Percentiles rank a stretch among this genome's conserved stretches.
Evolutionary conservation across 2,329 filamentous ascomycete species (phyloP).

Genomic region (Aspergillus terreus): DNA sequence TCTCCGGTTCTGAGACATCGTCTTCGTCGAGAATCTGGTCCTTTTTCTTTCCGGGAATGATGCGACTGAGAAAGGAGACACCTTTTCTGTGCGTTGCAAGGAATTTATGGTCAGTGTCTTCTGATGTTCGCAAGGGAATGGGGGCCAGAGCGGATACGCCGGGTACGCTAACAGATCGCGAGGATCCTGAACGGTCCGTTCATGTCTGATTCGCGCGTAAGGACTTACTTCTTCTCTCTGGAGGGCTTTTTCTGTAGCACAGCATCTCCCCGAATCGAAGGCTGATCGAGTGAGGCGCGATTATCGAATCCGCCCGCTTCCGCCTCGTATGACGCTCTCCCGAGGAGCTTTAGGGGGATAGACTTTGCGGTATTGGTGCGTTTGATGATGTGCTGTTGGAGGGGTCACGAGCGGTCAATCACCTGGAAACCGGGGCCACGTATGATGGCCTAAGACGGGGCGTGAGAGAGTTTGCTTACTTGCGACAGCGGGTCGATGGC

Average conservation of each 20-base stretch:
- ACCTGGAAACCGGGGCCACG: neutral
- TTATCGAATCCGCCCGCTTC: constrained; percentile 37
- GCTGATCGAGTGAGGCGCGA: constrained; percentile 25
- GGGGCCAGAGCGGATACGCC: no score
- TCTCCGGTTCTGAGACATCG: constrained; percentile 67
- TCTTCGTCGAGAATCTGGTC: constrained; percentile 48
- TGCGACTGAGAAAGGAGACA: constrained; percentile 82
- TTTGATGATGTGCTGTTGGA: constrained; percentile 57
- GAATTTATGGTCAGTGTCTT: neutral
- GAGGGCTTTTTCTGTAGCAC: constrained; percentile 29
- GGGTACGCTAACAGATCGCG: no score
- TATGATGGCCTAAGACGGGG: neutral
- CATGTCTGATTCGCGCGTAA: no score
- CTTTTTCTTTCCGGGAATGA: constrained; percentile 75
- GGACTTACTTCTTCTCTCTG: constrained; percentile 65
- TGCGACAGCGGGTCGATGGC: constrained; percentile 66
- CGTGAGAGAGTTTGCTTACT: constrained; percentile 37
- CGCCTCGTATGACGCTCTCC: constrained; percentile 39
- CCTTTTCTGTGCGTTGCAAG: constrained; percentile 62
- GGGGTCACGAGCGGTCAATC: neutral
- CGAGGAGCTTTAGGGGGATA: constrained; percentile 45
- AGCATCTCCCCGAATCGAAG: constrained; percentile 28
- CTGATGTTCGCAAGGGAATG: no score
- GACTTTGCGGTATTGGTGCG: constrained; percentile 63
- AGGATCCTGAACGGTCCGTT: no score